Conservation (phyloP, 371 early-diverging fungal species). For the Mortierella sp. region DNA sequence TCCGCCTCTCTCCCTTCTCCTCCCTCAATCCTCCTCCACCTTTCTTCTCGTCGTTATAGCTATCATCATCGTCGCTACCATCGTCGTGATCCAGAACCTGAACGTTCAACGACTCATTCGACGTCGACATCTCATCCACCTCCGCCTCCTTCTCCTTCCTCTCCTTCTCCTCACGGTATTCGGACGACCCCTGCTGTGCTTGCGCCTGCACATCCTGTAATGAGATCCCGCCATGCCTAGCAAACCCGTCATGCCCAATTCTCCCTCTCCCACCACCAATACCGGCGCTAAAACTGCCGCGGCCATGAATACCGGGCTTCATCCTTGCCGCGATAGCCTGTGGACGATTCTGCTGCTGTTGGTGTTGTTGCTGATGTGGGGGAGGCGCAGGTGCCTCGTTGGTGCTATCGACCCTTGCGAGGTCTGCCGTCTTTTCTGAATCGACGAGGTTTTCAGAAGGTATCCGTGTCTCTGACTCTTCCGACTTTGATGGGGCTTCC, state of each 20-base stretch:
- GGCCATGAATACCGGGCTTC: conserved; percentile 35
- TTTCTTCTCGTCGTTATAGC: neutral
- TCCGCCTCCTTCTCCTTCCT: neutral
- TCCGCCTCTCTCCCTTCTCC: conserved; percentile 9
- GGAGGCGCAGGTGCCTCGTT: neutral
- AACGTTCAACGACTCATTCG: conserved; percentile 2
- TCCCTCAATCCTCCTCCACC: neutral
- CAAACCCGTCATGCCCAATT: conserved; percentile 28
- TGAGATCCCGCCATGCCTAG: conserved; percentile 20
- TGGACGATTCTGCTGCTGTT: conserved; percentile 16
- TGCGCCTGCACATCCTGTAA: conserved; percentile 35
- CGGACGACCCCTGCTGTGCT: conserved; percentile 30
- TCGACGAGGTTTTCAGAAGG: neutral
- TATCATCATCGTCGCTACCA: neutral
- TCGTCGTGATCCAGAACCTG: conserved; percentile 14
- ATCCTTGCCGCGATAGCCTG: conserved; percentile 38
- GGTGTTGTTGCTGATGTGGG: neutral
- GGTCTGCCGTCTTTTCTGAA: neutral
- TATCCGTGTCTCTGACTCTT: neutral
- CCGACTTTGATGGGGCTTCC: neutral
- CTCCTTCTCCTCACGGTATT: conserved; percentile 19
- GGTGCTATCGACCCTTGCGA: neutral
- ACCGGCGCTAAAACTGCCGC: conserved; percentile 5
- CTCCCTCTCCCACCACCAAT: conserved; percentile 13
- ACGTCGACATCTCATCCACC: neutral